Percentiles rank a stretch among this genome's conserved stretches.
These are phyloP conservation scores for Sporothrix humicola DNA, from an alignment of 2,329 filamentous ascomycete species.

Conservation along the genomic window DNA sequence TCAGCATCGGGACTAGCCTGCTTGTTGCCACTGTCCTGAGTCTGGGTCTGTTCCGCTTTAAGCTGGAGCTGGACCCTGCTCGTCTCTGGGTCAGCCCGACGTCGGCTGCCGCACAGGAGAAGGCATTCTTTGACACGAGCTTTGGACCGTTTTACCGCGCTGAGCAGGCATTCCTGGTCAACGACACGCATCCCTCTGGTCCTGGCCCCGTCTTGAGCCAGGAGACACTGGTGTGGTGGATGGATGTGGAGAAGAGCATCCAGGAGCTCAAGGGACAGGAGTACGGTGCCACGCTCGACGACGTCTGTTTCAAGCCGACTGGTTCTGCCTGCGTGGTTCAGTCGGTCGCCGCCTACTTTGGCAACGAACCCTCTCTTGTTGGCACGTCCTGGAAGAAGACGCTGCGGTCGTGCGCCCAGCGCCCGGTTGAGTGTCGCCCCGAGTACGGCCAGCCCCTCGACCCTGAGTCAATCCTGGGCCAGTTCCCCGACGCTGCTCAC, in stretches of 20 bases:
- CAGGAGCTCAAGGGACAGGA: slow-evolving; percentile 71
- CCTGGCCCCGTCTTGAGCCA: slow-evolving; percentile 82
- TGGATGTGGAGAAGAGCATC: slow-evolving; percentile 82
- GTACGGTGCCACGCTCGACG: slow-evolving; percentile 72
- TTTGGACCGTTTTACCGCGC: slow-evolving; percentile 97
- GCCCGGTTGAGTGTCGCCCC: slow-evolving; percentile 84
- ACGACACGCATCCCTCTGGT: slow-evolving; percentile 71
- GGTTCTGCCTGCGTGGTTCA: slow-evolving; percentile 90
- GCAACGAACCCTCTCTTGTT: slow-evolving; percentile 66
- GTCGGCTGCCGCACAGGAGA: slow-evolving; percentile 88
- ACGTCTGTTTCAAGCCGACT: slow-evolving; percentile 94
- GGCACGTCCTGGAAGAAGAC: slow-evolving; percentile 74
- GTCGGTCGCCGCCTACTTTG: slow-evolving; percentile 88
- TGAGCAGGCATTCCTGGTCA: slow-evolving; percentile 92
- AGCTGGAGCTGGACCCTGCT: slow-evolving; percentile 89
- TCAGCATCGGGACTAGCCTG: slow-evolving; percentile 80
- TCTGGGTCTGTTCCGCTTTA: slow-evolving; percentile 84
- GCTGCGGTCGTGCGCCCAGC: slow-evolving; percentile 74
- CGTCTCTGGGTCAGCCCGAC: slow-evolving; percentile 95
- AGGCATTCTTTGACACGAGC: slow-evolving; percentile 87
- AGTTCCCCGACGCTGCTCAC: slow-evolving; percentile 68
- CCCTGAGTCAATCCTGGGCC: slow-evolving; percentile 83
- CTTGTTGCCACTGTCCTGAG: slow-evolving; percentile 78
- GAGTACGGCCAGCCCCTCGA: slow-evolving; percentile 88
- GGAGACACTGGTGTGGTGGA: slow-evolving; percentile 92